These are phyloP conservation scores for Ilyonectria sp. DNA, from an alignment of 2,329 filamentous ascomycete species.

Conservation along the genomic window DNA sequence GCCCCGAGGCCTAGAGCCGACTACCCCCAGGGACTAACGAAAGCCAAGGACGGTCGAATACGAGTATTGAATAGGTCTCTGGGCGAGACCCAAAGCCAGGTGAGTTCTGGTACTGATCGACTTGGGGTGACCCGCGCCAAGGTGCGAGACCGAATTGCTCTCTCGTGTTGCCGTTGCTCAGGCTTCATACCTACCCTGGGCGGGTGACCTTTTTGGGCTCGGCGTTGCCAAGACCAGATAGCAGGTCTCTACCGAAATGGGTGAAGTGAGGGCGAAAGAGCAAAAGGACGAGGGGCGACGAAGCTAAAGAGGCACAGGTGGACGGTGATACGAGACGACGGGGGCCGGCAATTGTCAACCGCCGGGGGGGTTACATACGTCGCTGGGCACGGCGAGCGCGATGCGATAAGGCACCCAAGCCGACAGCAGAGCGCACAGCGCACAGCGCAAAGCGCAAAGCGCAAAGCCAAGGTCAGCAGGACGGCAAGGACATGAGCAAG, in stretches of 20 bases:
- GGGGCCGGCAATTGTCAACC: not conserved
- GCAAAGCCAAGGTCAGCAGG: not conserved
- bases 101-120: conserved; percentile 1
- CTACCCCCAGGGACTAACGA: conserved; percentile 16
- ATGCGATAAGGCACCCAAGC: not conserved
- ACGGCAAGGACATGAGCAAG: not conserved
- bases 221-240: not conserved
- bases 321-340: conserved; percentile 23
- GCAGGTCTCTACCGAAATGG: conserved; percentile 9
- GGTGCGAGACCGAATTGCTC: conserved; percentile 14
- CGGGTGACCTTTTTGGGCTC: conserved; percentile 9
- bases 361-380: not conserved
- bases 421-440: not conserved
- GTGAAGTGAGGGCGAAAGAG: conserved; percentile 11
- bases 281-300: conserved; percentile 2
- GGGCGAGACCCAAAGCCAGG: not conserved
- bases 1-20: conserved; percentile 18
- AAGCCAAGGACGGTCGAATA: conserved; percentile 20
- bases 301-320: conserved; percentile 9
- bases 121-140: conserved; percentile 12
- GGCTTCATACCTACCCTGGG: not conserved
- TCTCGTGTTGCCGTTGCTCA: conserved; percentile 16
- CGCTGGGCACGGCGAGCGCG: not conserved
- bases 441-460: too few species aligned
- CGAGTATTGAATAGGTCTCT: conserved; percentile 11